Base-by-base conservation (phyloP, 2,329 filamentous ascomycete genomes). In the Penicillium sp. region DNA sequence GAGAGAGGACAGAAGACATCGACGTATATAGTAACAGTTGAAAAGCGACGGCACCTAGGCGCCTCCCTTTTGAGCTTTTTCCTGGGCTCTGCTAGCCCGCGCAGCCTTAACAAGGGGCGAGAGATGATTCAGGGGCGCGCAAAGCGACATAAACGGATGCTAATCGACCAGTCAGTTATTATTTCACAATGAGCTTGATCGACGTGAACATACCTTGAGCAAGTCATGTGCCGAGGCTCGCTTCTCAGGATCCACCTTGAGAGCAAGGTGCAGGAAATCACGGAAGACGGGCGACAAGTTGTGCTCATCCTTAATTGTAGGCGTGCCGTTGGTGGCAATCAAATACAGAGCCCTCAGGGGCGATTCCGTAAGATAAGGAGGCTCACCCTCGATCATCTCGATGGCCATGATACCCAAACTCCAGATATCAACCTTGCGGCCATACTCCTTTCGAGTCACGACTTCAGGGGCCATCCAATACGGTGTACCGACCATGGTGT, bases 401-500 rank as follows among this genome's bases (percentile, higher is more conserved):
- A 98, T 97, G 7, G 93, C 89, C 93, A 98, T 97, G 72, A 98
- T 98, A 52, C 93, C 93, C 39, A 98, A 75, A 52, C 88, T 95
- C 93, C 93, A 98, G 60, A 98, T 96, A 65, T 98, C 93, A 48
- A 98, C 91, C 71, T 97, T 98, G 55, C 91, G 85, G 58, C 93
- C 93, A 70, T 98, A 98, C 72, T 97, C 93, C 70, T 97, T 97
- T 37, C 90, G 79, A 6, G 89, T 97, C 24, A 98, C 93, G 21
- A 98, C 91, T 71, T 98, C 93, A 3, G 93, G 93, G 1, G 93
- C 93, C 93, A 98, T 98, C 93, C 93, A 98, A 71, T 98, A 98
- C 2, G 93, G 93, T 6, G 93, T 97, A 47, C 93, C 93, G 39
- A 98, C 93, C 93, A 97, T 98, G 13, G 93, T 98, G 4, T 90